These are phyloP conservation scores for Stachybotrys elegans DNA, from an alignment of 2,329 filamentous ascomycete genomes.

Conservation along the genomic window DNA sequence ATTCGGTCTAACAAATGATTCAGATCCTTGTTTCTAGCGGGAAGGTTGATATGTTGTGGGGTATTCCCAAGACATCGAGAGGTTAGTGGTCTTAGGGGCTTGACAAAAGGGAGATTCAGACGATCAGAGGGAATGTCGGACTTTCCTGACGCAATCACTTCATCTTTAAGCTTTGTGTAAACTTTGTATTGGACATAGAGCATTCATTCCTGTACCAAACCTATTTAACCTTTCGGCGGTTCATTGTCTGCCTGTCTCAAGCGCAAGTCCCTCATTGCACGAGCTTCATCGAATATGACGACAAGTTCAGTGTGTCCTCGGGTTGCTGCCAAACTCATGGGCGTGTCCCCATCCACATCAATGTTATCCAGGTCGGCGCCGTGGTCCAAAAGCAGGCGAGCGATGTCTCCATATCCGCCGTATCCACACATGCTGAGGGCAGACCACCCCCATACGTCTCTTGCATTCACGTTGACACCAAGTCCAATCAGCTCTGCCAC, in stretches of 20 bases:
- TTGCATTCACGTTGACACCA: slow-evolving; percentile 29
- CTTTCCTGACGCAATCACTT: too few relatives aligned
- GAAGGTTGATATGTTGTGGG: too few relatives aligned
- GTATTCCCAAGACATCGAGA: too few relatives aligned
- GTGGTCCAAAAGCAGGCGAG: slow-evolving; percentile 25
- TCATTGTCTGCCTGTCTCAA: neutral
- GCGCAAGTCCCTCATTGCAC: neutral
- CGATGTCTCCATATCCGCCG: slow-evolving; percentile 17
- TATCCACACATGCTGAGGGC: slow-evolving; percentile 22
- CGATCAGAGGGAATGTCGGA: too few relatives aligned
- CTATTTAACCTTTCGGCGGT: neutral
- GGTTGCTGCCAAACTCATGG: neutral
- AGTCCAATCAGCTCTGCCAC: slow-evolving; percentile 16
- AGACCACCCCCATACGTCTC: slow-evolving; percentile 22
- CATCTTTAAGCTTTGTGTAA: too few relatives aligned
- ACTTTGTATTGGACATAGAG: too few relatives aligned
- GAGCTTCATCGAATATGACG: neutral
- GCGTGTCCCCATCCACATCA: neutral
- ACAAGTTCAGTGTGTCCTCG: neutral
- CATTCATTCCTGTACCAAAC: too few relatives aligned
- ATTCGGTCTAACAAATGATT: too few relatives aligned
- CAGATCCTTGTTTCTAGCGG: too few relatives aligned
- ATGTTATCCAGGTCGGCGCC: slow-evolving; percentile 23
- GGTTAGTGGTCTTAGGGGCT: too few relatives aligned
- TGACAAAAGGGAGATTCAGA: too few relatives aligned